phyloP scores from a whole-genome alignment of 1,139 yeast genomes.

The Candida albicans region DNA sequence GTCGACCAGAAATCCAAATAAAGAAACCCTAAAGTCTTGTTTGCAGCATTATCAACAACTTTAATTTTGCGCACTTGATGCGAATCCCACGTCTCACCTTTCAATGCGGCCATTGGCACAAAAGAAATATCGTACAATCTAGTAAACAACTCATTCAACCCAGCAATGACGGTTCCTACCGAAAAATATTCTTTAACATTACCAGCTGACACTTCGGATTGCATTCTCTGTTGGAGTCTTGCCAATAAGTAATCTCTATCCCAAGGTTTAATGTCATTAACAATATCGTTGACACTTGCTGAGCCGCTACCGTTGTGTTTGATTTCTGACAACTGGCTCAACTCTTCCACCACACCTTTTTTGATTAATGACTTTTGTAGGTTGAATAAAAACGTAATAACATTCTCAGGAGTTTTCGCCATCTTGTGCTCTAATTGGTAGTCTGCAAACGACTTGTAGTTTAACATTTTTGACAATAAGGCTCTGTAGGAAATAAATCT shows the following conservation, averaged over 20 bases:
- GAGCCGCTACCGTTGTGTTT: conserved; percentile 23
- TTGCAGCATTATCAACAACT: conserved; percentile 44
- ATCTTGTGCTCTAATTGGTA: conserved; percentile 87
- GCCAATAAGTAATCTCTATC: conserved; percentile 72
- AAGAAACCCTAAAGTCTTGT: conserved; percentile 37
- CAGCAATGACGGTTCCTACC: conserved; percentile 83
- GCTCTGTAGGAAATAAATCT: conserved; percentile 66
- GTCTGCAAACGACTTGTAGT: conserved; percentile 68
- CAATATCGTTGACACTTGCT: conserved; percentile 38
- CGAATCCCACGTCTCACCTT: conserved; percentile 85
- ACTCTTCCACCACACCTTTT: conserved; percentile 62
- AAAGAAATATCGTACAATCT: conserved; percentile 75
- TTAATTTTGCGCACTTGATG: conserved; percentile 81
- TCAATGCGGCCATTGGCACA: conserved; percentile 59
- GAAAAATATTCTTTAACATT: conserved; percentile 68
- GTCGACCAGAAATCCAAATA: conserved; percentile 50
- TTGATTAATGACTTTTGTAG: conserved; percentile 46
- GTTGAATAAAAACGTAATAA: conserved; percentile 62
- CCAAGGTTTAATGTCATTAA: conserved; percentile 73
- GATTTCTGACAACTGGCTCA: conserved; percentile 41
- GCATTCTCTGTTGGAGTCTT: conserved; percentile 18
- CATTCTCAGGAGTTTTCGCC: conserved; percentile 83
- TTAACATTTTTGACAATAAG: conserved; percentile 71
- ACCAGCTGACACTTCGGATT: conserved; percentile 18
- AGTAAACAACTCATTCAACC: conserved; percentile 70